Conservation (phyloP, 208 protist species). For the Trypanosoma rangeli region DNA sequence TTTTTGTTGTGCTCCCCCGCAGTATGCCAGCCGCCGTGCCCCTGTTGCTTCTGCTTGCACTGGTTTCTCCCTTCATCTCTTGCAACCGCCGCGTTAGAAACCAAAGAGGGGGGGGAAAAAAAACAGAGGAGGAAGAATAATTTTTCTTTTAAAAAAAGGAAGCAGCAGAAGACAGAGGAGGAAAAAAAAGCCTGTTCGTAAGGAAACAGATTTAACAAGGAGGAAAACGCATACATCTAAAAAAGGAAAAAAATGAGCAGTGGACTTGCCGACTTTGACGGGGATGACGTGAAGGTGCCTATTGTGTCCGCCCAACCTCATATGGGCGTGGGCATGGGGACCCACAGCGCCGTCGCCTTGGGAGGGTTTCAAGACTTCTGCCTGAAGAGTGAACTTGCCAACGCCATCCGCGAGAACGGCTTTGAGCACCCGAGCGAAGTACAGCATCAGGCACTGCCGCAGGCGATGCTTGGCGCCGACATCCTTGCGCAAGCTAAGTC, state of each 20-base stretch:
- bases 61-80: neutral
- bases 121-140: neutral
- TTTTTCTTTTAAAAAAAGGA: constrained; percentile 2
- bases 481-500: constrained; percentile 99
- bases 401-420: constrained; percentile 96
- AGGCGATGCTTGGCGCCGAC: constrained; percentile 98
- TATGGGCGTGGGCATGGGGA: constrained; percentile 79
- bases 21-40: neutral
- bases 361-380: constrained; percentile 99
- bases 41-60: neutral
- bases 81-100: neutral
- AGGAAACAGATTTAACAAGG: constrained; percentile 8
- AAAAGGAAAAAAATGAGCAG: constrained; percentile 52
- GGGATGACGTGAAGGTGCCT: constrained; percentile 82
- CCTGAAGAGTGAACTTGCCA: constrained; percentile 98
- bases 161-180: constrained; percentile 4
- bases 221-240: constrained; percentile 19
- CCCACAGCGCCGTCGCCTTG: constrained; percentile 90
- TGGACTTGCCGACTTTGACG: constrained; percentile 90
- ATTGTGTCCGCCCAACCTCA: constrained; percentile 59
- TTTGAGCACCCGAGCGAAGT: constrained; percentile 96
- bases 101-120: neutral
- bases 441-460: constrained; percentile 98
- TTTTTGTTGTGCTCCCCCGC: neutral
- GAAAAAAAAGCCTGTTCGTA: neutral